phyloP scores from a whole-genome alignment of 108 stramenopile species.

The Fragilariopsis cylindrus region DNA sequence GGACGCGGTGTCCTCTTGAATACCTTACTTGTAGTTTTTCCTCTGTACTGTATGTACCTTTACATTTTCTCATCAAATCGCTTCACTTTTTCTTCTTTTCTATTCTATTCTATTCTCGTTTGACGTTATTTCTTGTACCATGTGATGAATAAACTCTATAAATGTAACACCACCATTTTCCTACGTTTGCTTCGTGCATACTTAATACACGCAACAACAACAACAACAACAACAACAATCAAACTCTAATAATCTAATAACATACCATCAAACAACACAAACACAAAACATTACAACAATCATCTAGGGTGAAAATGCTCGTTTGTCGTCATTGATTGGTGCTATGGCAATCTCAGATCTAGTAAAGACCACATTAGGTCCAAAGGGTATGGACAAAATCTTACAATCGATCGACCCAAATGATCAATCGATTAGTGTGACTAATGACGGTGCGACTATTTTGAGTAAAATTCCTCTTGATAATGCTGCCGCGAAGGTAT shows the following conservation, averaged over 20 bases:
- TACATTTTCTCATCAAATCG: not conserved
- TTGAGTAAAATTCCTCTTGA: conserved; percentile 90
- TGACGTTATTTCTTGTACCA: too few species aligned
- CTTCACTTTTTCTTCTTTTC: not conserved
- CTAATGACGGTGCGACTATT: conserved; percentile 97
- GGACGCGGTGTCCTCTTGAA: too few species aligned
- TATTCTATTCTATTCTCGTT: not conserved
- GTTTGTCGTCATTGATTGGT: conserved; percentile 96
- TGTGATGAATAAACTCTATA: not conserved
- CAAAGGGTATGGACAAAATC: conserved; percentile 99
- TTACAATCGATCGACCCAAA: conserved; percentile 86
- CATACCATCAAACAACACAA: not conserved
- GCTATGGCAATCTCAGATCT: conserved; percentile 99
- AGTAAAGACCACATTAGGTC: conserved; percentile 99
- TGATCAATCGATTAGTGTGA: conserved; percentile 81
- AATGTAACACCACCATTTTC: not conserved
- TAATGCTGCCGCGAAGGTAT: conserved; percentile 98
- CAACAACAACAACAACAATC: not conserved
- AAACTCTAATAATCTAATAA: conserved; percentile 6
- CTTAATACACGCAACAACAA: not conserved
- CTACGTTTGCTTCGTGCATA: not conserved
- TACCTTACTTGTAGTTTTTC: too few species aligned
- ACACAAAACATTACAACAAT: not conserved
- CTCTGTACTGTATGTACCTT: too few species aligned
- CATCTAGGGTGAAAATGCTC: conserved; percentile 96